Conservation (phyloP, 1,284 basidiomycete genomes). For the Mycocalia duriaeana region DNA sequence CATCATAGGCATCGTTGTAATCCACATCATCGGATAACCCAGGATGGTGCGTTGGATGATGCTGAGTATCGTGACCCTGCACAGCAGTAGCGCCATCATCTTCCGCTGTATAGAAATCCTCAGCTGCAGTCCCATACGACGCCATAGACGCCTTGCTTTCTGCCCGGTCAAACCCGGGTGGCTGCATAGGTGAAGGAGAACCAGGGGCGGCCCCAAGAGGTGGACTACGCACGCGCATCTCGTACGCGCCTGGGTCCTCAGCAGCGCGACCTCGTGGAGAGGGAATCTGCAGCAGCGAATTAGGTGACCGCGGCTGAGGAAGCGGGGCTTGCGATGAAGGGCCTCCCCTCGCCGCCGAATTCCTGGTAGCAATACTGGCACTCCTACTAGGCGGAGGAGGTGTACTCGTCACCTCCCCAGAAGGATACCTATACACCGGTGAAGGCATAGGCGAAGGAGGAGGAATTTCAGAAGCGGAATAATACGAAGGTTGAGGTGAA, state of each 20-base stretch:
- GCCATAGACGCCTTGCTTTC: slow-evolving; percentile 36
- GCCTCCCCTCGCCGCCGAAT: slow-evolving; percentile 5
- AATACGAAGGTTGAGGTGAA: slow-evolving; percentile 53
- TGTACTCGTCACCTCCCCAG: slow-evolving; percentile 39
- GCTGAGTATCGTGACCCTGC: too few relatives aligned
- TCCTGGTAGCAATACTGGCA: slow-evolving; percentile 30
- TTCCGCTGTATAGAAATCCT: slow-evolving; percentile 31
- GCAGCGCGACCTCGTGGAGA: slow-evolving; percentile 1
- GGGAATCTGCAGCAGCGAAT: background rate
- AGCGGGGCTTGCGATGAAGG: background rate
- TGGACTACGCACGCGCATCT: slow-evolving; percentile 48
- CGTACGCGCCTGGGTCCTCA: slow-evolving; percentile 34
- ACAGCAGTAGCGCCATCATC: background rate
- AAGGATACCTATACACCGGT: slow-evolving; percentile 41
- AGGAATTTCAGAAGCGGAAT: slow-evolving; percentile 65
- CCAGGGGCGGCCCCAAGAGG: slow-evolving; percentile 19
- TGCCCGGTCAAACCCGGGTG: slow-evolving; percentile 25
- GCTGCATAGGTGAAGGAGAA: slow-evolving; percentile 16
- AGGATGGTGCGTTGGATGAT: too few relatives aligned
- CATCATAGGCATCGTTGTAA: too few relatives aligned
- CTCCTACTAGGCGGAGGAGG: slow-evolving; percentile 31
- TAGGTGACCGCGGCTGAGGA: background rate
- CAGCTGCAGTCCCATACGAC: slow-evolving; percentile 37
- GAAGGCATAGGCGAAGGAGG: slow-evolving; percentile 54
- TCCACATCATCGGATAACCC: too few relatives aligned